Evolutionary conservation across 805 yeast genomes (phyloP).

Genomic region (Clavispora carvajalis): DNA sequence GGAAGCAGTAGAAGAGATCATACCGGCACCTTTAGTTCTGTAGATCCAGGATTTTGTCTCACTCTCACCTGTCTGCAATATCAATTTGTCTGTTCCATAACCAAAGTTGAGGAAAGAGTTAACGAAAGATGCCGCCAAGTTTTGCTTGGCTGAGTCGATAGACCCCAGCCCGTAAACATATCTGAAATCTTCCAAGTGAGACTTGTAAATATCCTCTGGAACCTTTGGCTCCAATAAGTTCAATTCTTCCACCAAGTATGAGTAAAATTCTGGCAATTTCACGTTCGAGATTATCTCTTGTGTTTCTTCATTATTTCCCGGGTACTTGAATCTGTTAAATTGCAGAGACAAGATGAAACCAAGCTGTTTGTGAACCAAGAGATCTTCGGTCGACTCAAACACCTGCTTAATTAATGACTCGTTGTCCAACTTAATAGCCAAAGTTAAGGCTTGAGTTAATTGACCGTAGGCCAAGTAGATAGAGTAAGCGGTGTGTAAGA

Average conservation of each 20-base stretch:
- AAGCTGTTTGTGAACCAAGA: conserved; percentile 75
- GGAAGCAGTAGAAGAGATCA: conserved; percentile 87
- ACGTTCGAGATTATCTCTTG: conserved; percentile 83
- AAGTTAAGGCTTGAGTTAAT: conserved; percentile 81
- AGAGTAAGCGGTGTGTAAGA: conserved; percentile 81
- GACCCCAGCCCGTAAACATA: conserved; percentile 52
- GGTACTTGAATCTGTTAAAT: conserved; percentile 65
- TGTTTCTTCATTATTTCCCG: conserved; percentile 61
- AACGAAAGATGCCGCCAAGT: conserved; percentile 90
- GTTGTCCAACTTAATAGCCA: conserved; percentile 87
- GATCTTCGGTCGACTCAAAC: conserved; percentile 74
- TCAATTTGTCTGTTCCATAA: conserved; percentile 76
- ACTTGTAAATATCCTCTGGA: conserved; percentile 92
- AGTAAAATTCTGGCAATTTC: conserved; percentile 71
- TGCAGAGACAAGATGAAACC: conserved; percentile 87
- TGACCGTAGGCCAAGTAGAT: conserved; percentile 76
- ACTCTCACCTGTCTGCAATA: conserved; percentile 54
- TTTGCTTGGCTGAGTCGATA: conserved; percentile 88
- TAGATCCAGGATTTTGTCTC: conserved; percentile 80
- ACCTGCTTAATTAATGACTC: conserved; percentile 72
- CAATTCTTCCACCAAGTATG: conserved; percentile 78
- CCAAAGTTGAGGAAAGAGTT: conserved; percentile 90
- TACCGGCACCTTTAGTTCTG: conserved; percentile 87
- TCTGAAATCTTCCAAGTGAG: conserved; percentile 73
- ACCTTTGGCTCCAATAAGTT: conserved; percentile 84